Percentiles rank a stretch among this genome's conserved stretches.
Evolutionary conservation across 164 flowering plant species (phyloP).

Genomic region (Nymphaea thermarum): DNA sequence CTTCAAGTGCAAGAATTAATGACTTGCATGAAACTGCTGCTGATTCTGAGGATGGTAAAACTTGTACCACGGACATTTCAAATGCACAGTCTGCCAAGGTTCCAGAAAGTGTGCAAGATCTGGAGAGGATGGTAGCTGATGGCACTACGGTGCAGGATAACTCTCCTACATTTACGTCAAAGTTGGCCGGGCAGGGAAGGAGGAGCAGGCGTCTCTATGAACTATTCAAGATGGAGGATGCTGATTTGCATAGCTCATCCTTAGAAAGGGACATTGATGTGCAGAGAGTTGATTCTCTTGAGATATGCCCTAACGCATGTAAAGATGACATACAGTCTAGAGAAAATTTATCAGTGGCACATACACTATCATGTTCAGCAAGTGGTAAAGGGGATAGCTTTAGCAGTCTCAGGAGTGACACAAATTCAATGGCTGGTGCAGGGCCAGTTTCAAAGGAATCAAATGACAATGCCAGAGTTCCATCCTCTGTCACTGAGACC

Average conservation of each 20-base stretch:
- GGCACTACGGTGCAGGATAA: constrained; percentile 4
- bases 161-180: constrained; percentile 14
- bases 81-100: background rate
- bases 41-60: background rate
- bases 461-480: constrained; percentile 4
- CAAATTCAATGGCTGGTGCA: constrained; percentile 21
- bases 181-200: constrained; percentile 28
- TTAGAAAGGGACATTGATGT: constrained; percentile 9
- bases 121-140: background rate
- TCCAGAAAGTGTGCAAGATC: background rate
- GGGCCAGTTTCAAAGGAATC: constrained; percentile 16
- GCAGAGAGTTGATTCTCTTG: constrained; percentile 8
- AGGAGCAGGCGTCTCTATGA: constrained; percentile 50
- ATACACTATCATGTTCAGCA: constrained; percentile 10
- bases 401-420: constrained; percentile 18
- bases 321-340: constrained; percentile 9
- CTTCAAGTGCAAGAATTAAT: background rate
- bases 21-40: background rate
- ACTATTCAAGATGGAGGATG: constrained; percentile 42
- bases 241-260: constrained; percentile 18
- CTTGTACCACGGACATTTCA: background rate
- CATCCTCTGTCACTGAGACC: constrained; percentile 17
- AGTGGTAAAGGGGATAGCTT: constrained; percentile 13
- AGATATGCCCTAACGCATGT: constrained; percentile 1
- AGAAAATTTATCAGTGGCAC: constrained; percentile 15